Conservation (phyloP, 495 filamentous ascomycete genomes). For the Bombardia bombarda region DNA sequence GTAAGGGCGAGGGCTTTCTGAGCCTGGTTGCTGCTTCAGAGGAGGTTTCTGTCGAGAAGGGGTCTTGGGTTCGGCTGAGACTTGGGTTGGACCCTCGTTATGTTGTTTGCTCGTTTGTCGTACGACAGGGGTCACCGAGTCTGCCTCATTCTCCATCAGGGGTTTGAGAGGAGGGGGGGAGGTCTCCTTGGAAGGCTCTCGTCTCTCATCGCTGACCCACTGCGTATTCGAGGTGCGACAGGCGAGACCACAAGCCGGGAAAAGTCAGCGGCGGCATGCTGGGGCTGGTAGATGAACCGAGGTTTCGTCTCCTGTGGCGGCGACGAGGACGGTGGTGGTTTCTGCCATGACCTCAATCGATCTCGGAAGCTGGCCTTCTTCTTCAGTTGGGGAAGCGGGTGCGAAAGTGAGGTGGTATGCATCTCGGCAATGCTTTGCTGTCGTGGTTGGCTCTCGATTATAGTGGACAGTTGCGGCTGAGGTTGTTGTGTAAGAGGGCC, state of each 20-base stretch:
- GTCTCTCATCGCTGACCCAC: too few relatives aligned
- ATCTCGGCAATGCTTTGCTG: constrained; percentile 7
- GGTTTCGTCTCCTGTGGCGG: constrained; percentile 8
- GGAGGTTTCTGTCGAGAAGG: too few relatives aligned
- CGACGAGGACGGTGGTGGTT: constrained; percentile 1
- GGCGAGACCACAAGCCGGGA: constrained; percentile 11
- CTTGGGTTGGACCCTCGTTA: not conserved
- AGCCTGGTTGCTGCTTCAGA: too few relatives aligned
- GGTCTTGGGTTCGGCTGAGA: too few relatives aligned
- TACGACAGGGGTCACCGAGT: too few relatives aligned
- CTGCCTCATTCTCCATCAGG: constrained; percentile 2
- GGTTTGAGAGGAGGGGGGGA: constrained; percentile 3
- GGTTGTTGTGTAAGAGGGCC: too few relatives aligned
- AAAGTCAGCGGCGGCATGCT: constrained; percentile 24
- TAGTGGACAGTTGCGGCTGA: too few relatives aligned
- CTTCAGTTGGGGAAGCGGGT: constrained; percentile 15
- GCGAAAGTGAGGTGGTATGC: constrained; percentile 4
- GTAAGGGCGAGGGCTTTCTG: too few relatives aligned
- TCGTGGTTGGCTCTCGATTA: too few relatives aligned
- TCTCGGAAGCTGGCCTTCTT: constrained; percentile 19
- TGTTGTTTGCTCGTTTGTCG: too few relatives aligned
- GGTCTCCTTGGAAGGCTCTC: not conserved
- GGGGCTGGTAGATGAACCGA: constrained; percentile 17
- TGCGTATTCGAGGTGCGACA: not conserved
- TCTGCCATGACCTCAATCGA: constrained; percentile 15